Evolutionary conservation across 139 green algal species (phyloP).

Genomic region (Penium margaritaceum): DNA sequence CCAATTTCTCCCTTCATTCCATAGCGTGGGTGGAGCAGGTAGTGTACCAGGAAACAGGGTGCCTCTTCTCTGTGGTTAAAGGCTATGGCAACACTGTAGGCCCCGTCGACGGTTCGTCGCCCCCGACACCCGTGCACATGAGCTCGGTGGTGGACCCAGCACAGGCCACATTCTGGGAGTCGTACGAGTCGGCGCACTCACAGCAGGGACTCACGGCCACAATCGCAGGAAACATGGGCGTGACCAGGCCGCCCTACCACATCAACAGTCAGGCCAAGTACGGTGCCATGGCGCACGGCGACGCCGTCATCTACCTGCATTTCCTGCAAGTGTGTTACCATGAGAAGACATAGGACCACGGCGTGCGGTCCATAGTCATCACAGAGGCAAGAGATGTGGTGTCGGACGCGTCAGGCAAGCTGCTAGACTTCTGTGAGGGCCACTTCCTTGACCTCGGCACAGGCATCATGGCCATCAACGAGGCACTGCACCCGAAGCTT

Average conservation of each 20-base stretch:
- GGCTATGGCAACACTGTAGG: too few relatives aligned
- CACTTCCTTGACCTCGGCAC: slow-evolving; percentile 41
- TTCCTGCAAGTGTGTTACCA: slow-evolving; percentile 40
- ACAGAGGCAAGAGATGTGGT: slow-evolving; percentile 47
- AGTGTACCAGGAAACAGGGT: not conserved
- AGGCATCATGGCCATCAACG: slow-evolving; percentile 45
- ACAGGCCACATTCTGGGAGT: slow-evolving; percentile 41
- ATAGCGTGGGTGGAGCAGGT: not conserved
- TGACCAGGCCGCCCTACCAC: slow-evolving; percentile 15
- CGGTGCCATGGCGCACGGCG: slow-evolving; percentile 41
- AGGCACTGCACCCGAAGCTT: slow-evolving; percentile 1
- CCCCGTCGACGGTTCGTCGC: too few relatives aligned
- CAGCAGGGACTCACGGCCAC: slow-evolving; percentile 33
- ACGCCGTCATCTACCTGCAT: slow-evolving; percentile 48
- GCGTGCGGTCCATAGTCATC: slow-evolving; percentile 44
- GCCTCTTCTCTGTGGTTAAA: not conserved
- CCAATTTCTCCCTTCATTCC: too few relatives aligned
- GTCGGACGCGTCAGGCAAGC: slow-evolving; percentile 26
- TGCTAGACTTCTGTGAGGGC: slow-evolving; percentile 44
- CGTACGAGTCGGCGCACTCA: slow-evolving; percentile 40
- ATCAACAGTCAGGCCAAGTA: slow-evolving; percentile 50
- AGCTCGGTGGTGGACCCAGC: slow-evolving; percentile 17
- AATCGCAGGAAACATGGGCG: slow-evolving; percentile 39
- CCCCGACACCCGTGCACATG: slow-evolving; percentile 34
- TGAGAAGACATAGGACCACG: slow-evolving; percentile 53